These are phyloP conservation scores for Clausena lansium DNA, from an alignment of 345 rosid genomes.

Conservation along the genomic window DNA sequence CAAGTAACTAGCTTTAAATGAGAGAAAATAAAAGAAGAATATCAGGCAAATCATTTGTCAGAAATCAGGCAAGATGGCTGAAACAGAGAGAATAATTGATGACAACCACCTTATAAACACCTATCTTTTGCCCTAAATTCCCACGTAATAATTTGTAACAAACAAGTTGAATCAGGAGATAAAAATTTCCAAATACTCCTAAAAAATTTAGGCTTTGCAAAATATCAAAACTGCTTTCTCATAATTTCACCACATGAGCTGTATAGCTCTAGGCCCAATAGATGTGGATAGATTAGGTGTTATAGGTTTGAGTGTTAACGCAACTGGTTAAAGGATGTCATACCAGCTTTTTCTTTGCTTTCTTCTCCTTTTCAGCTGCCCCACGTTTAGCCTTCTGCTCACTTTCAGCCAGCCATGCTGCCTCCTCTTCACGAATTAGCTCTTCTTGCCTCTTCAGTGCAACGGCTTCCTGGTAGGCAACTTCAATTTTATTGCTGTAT, in stretches of 20 bases:
- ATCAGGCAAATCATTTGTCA: background rate
- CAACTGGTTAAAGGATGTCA: background rate
- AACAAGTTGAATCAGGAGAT: background rate
- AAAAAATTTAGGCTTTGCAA: background rate
- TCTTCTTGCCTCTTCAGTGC: constrained; percentile 93
- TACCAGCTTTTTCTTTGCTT: constrained; percentile 91
- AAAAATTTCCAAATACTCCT: background rate
- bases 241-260: background rate
- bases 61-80: background rate
- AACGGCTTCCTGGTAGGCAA: constrained; percentile 92
- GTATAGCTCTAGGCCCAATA: background rate
- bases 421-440: constrained; percentile 96
- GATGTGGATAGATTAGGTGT: background rate
- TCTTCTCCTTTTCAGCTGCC: constrained; percentile 71
- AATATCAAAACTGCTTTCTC: background rate
- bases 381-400: constrained; percentile 85
- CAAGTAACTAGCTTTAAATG: background rate
- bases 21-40: background rate
- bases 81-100: background rate
- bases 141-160: background rate
- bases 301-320: background rate
- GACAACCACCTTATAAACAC: background rate
- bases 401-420: constrained; percentile 69
- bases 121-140: background rate
- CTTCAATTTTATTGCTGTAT: constrained; percentile 81